Conservation (phyloP, 208 protist species). For the Blechomonas ayalai region DNA sequence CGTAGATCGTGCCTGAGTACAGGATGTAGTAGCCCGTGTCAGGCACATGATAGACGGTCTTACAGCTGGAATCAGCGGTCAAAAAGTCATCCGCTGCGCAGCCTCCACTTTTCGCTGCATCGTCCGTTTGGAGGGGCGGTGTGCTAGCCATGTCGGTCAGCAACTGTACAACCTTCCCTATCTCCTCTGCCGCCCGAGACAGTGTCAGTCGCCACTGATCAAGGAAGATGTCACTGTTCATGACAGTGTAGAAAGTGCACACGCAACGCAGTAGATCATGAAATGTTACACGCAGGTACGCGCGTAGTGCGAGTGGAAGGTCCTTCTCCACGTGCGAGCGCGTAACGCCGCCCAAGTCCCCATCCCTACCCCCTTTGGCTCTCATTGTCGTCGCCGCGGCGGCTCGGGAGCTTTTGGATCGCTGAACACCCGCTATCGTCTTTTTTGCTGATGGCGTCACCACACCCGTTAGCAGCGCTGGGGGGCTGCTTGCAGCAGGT, state of each 20-base stretch:
- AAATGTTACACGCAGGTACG: slow-evolving; percentile 41
- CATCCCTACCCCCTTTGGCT: not conserved
- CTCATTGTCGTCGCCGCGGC: not conserved
- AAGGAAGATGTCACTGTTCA: slow-evolving; percentile 17
- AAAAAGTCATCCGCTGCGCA: too few relatives aligned
- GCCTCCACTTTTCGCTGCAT: not conserved
- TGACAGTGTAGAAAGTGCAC: slow-evolving; percentile 28
- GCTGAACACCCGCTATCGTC: not conserved
- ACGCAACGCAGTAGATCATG: slow-evolving; percentile 32
- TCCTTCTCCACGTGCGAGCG: slow-evolving; percentile 13
- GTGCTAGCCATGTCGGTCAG: slow-evolving; percentile 11
- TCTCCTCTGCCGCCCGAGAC: slow-evolving; percentile 5
- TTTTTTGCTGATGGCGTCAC: not conserved
- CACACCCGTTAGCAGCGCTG: not conserved
- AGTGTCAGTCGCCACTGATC: slow-evolving; percentile 15
- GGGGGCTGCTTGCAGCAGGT: not conserved
- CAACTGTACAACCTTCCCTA: slow-evolving; percentile 18
- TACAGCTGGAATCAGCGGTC: not conserved
- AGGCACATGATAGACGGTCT: slow-evolving; percentile 20
- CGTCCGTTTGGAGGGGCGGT: not conserved
- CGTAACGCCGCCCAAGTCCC: too few relatives aligned
- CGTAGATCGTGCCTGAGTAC: slow-evolving; percentile 34
- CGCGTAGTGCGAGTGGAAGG: slow-evolving; percentile 36
- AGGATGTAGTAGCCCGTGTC: slow-evolving; percentile 45
- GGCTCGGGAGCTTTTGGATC: not conserved